Conservation (phyloP, 805 yeast species). For the Kazachstania martiniae region DNA sequence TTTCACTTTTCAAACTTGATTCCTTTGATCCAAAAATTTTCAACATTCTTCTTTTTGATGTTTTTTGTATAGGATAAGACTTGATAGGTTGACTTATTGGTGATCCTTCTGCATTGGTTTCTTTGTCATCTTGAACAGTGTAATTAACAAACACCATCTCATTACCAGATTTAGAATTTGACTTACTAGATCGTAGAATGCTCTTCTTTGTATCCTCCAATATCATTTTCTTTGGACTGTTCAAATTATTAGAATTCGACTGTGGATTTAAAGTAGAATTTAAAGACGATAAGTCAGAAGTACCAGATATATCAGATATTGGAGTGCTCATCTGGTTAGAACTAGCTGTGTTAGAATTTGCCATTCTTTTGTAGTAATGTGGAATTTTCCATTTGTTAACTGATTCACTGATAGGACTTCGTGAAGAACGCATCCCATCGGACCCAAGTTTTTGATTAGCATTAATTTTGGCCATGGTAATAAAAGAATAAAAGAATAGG, state of each 20-base stretch:
- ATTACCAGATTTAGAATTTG: slow-evolving; percentile 12
- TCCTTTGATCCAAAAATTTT: slow-evolving; percentile 20
- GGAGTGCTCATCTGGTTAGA: background rate
- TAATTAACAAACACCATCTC: slow-evolving; percentile 28
- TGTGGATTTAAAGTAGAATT: background rate
- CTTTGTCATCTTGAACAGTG: slow-evolving; percentile 20
- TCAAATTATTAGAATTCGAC: background rate
- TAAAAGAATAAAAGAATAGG: background rate
- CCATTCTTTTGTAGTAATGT: slow-evolving; percentile 23
- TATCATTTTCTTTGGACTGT: slow-evolving; percentile 22
- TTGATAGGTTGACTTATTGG: background rate
- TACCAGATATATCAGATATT: background rate
- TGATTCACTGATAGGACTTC: slow-evolving; percentile 15
- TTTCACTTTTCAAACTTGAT: background rate
- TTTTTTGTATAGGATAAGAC: slow-evolving; percentile 14
- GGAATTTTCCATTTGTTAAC: slow-evolving; percentile 27
- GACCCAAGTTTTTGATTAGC: slow-evolving; percentile 2
- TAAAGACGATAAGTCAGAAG: too few species aligned
- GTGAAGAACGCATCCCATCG: slow-evolving; percentile 2
- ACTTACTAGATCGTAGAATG: too few species aligned
- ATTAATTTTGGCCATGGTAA: slow-evolving; percentile 3
- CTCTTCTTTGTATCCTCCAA: slow-evolving; percentile 13
- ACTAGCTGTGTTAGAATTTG: background rate
- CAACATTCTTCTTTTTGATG: slow-evolving; percentile 22
- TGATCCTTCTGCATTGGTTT: background rate